Evolutionary conservation across 208 protist genomes (phyloP), one percentile per base, ranked within the genome.

Genomic region (Trypanosoma cruzi): DNA sequence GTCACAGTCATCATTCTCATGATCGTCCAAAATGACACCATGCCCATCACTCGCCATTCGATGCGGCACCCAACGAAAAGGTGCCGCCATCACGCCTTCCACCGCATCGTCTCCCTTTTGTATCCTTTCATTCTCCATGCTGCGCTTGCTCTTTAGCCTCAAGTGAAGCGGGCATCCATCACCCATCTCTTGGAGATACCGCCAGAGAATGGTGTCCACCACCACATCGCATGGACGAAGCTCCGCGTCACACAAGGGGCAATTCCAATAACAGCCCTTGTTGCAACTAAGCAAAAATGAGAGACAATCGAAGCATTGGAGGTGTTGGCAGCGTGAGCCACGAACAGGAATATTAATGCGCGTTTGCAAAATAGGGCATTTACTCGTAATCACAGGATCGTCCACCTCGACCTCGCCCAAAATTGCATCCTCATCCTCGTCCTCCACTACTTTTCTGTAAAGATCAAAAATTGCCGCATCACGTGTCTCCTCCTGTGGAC

Each of bases 251-350:
- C 90, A 95, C 54, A 95, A 70, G 5, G 87, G 73, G 64, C 90
- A 95, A 75, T 95, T 95, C 87, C 90, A 95, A 78, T 92, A 95
- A 46, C 74, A 90, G 0, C 80, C 84, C 16, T 82, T 85, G 60
- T 85, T 59, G 61, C 85, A 80, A 52, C 81, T 82, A 13, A 89
- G 59, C n/a, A 96, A 68, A 74, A 82, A 90, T 18, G 83, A 64
- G 16, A 61, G 48, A 37, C 90, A 78, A 65, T 96, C 90, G 54
- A 96, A 76, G 60, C 90, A 96, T 71, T 96, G 90, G 42, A 91
- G 74, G 60, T 96, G 90, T 28, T 44, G 24, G 78, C 90, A 96
- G 37, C 71, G 55, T 0, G 31, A 22, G 0, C 90, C 90, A 40
- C 90, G 90, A 54, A 92, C 80, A 6, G 90, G 90, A 29, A 96